Evolutionary conservation across 129 eudicot genomes (phyloP).

Genomic region (Tagetes patula): DNA sequence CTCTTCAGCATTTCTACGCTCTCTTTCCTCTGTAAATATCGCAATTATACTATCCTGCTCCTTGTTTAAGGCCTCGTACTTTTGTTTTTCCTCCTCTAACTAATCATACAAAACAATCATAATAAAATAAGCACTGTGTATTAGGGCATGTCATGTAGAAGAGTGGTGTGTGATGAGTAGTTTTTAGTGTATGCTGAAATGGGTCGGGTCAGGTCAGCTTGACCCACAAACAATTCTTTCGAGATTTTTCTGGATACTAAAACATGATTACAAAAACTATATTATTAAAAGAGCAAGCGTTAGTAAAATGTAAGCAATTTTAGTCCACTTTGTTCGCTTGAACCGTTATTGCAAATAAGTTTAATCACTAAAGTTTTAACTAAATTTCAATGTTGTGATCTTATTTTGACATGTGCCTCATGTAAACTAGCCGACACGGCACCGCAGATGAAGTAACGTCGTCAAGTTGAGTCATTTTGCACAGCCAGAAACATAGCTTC

Average conservation of each 20-base stretch:
- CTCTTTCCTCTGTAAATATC: conserved; percentile 72
- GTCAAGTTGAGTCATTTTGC: too few relatives aligned
- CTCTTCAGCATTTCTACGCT: conserved; percentile 73
- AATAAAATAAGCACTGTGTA: neutral
- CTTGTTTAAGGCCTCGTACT: conserved; percentile 44
- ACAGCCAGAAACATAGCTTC: too few relatives aligned
- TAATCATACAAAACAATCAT: conserved; percentile 24
- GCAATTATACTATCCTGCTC: conserved; percentile 74
- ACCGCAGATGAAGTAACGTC: too few relatives aligned
- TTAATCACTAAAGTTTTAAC: too few relatives aligned
- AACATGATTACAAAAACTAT: too few relatives aligned
- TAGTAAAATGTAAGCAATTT: too few relatives aligned
- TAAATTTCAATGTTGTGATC: neutral
- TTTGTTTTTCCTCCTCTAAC: conserved; percentile 50
- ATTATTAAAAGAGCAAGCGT: too few relatives aligned
- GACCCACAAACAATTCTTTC: neutral
- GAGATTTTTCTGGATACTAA: neutral
- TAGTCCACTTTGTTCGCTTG: too few relatives aligned
- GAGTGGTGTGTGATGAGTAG: neutral
- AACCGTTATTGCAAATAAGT: too few relatives aligned
- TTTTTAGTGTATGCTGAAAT: neutral
- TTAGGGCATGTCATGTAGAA: neutral
- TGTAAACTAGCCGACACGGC: too few relatives aligned
- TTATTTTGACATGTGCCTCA: too few relatives aligned
- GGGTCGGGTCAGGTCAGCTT: neutral